phyloP scores from a whole-genome alignment of 106 monocot genomes.

The Dendrobium catenatum region DNA sequence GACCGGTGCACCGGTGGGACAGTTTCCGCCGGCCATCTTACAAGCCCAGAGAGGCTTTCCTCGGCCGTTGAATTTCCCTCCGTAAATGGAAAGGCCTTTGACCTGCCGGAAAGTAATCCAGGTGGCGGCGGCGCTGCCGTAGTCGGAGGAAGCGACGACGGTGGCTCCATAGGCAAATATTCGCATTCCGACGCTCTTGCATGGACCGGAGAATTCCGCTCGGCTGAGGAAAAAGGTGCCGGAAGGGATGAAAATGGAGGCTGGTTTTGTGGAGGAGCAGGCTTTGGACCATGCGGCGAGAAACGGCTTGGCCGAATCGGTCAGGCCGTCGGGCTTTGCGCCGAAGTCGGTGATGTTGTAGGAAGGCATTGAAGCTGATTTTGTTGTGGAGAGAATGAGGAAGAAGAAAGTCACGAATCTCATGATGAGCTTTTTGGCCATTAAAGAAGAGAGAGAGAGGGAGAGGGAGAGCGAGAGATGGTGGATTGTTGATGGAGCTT shows the following conservation, averaged over 20 bases:
- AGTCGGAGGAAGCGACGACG: slow-evolving; percentile 27
- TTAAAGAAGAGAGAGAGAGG: no score
- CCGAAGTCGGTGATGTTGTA: slow-evolving; percentile 28
- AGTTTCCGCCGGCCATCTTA: slow-evolving; percentile 15
- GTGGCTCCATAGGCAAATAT: slow-evolving; percentile 26
- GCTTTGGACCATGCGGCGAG: slow-evolving; percentile 38
- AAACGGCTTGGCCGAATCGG: slow-evolving; percentile 34
- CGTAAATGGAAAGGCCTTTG: slow-evolving; percentile 15
- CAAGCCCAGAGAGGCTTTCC: slow-evolving; percentile 19
- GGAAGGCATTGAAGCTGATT: background rate
- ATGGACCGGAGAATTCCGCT: slow-evolving; percentile 33
- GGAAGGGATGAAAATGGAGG: slow-evolving; percentile 26
- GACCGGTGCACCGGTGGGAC: slow-evolving; percentile 20
- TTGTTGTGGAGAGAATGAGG: background rate
- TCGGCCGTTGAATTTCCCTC: slow-evolving; percentile 18
- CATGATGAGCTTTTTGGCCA: no score
- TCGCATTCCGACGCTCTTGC: slow-evolving; percentile 17
- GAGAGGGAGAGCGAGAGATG: no score
- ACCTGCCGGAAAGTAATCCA: slow-evolving; percentile 32
- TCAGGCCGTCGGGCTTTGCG: slow-evolving; percentile 28
- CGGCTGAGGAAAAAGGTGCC: slow-evolving; percentile 34
- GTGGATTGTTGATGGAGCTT: no score
- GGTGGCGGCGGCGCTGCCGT: background rate
- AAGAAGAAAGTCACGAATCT: background rate
- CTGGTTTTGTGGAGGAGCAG: slow-evolving; percentile 16